Evolutionary conservation across 441 rosid species (phyloP).

Genomic region (Gossypium schwendimanii): DNA sequence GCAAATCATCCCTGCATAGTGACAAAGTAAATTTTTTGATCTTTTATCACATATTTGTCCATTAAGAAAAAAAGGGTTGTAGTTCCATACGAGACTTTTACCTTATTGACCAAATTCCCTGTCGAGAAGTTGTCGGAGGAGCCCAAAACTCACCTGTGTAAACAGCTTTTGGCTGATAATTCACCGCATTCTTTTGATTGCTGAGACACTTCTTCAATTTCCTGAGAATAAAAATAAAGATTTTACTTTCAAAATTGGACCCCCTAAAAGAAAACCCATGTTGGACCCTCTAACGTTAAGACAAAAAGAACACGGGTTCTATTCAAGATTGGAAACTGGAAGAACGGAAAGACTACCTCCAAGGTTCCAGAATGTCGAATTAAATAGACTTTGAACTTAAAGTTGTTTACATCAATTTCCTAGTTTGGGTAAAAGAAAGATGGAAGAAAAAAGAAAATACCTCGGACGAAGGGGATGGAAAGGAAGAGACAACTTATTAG

Average conservation of each 20-base stretch:
- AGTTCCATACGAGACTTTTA: constrained; percentile 12
- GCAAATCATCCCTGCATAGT: constrained; percentile 67
- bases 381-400: background rate
- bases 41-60: background rate
- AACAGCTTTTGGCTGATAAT: constrained; percentile 36
- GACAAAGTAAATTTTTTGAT: background rate
- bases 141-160: constrained; percentile 40
- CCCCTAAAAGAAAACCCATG: background rate
- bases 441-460: constrained; percentile 23
- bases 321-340: background rate
- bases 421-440: background rate
- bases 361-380: background rate
- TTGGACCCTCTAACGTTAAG: background rate
- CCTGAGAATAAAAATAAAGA: constrained; percentile 24
- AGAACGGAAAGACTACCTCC: background rate
- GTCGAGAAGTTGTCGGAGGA: constrained; percentile 33
- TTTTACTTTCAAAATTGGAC: background rate
- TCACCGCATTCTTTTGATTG: constrained; percentile 27
- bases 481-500: constrained; percentile 35
- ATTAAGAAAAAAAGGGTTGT: background rate
- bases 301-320: background rate
- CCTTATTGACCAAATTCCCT: constrained; percentile 90
- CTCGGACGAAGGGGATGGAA: constrained; percentile 47
- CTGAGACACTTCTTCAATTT: constrained; percentile 44
- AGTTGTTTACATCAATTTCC: background rate